phyloP scores from a whole-genome alignment of 1,284 basidiomycete genomes.

The Ustilago xerochloae region DNA sequence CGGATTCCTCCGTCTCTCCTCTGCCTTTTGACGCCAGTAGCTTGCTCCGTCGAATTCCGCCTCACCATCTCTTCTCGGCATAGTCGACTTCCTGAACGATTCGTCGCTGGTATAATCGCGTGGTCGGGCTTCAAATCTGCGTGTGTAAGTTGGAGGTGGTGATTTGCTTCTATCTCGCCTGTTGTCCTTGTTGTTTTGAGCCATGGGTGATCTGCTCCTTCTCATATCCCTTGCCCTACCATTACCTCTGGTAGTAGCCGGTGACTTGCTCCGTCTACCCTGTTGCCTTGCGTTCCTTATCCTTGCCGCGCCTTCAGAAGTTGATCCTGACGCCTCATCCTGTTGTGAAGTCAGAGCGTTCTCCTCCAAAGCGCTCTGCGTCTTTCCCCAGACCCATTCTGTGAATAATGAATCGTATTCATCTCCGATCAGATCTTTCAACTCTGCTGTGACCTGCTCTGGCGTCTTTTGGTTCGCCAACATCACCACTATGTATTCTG shows the following conservation, averaged over 20 bases:
- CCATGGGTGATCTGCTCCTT: neutral
- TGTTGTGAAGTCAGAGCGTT: neutral
- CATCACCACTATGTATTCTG: conserved; percentile 68
- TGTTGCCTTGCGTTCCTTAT: neutral
- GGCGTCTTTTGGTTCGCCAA: conserved; percentile 64
- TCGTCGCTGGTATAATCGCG: conserved; percentile 16
- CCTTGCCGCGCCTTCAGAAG: neutral
- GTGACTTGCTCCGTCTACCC: conserved; percentile 5
- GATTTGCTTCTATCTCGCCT: neutral
- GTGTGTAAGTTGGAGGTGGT: neutral
- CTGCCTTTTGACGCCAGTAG: conserved; percentile 29
- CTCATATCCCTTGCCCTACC: neutral
- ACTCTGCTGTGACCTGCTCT: conserved; percentile 60
- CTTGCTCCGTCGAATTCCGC: conserved; percentile 23
- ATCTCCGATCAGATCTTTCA: conserved; percentile 61
- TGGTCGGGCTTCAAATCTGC: neutral
- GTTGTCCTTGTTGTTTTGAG: neutral
- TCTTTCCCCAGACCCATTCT: conserved; percentile 55
- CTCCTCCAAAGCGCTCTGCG: conserved; percentile 13
- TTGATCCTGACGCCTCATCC: neutral
- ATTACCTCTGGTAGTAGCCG: neutral
- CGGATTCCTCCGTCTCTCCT: conserved; percentile 25
- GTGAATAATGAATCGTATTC: conserved; percentile 59
- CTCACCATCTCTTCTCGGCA: neutral
- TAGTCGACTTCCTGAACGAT: conserved; percentile 8